These are phyloP conservation scores for Triticum dicoccoides DNA, from an alignment of 176 grass and related monocot genomes.

Conservation along the genomic window DNA sequence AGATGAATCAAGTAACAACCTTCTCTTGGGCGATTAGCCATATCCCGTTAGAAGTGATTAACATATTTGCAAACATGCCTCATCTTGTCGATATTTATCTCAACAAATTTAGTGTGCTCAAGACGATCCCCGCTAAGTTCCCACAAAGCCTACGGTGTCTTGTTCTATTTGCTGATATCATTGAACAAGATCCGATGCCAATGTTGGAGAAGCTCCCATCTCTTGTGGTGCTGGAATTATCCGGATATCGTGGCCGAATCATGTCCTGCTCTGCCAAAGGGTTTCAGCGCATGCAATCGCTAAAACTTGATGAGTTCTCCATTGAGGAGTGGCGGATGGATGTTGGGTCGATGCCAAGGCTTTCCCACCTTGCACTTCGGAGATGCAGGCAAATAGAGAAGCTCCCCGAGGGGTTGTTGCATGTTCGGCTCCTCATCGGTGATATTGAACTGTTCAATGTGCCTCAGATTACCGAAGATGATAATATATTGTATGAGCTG, in stretches of 20 bases:
- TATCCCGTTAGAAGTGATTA: not conserved
- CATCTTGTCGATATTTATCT: not conserved
- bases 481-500: not conserved
- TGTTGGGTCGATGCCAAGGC: not conserved
- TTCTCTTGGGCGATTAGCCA: not conserved
- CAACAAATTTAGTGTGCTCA: not conserved
- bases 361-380: not conserved
- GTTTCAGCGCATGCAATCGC: not conserved
- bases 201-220: slow-evolving; percentile 22
- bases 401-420: not conserved
- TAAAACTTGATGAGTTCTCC: not conserved
- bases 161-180: fast-evolving
- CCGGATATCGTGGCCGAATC: not conserved
- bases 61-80: not conserved
- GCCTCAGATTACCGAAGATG: not conserved
- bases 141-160: not conserved
- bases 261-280: not conserved
- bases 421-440: not conserved
- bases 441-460: not conserved
- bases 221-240: not conserved
- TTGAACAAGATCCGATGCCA: not conserved
- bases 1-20: not conserved
- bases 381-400: fast-evolving
- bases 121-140: not conserved
- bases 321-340: not conserved